Evolutionary conservation across 306 rosid genomes (phyloP).

Genomic region (Hippophae tibetana): DNA sequence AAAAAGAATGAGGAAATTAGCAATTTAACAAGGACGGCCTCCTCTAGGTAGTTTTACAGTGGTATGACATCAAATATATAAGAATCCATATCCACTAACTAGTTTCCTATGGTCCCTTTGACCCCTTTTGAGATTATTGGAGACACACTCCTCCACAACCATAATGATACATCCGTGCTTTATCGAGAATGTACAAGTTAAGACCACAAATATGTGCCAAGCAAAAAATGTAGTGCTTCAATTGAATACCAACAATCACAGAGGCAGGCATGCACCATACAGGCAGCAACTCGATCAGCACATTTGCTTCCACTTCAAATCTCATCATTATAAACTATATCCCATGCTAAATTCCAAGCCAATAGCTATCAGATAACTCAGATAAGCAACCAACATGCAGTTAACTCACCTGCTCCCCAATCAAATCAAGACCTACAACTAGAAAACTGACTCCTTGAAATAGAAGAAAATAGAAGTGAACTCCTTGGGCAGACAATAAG

Average conservation of each 20-base stretch:
- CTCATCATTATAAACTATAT: slow-evolving; percentile 4
- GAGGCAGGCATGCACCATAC: slow-evolving; percentile 11
- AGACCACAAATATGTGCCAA: slow-evolving; percentile 25
- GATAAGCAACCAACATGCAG: not conserved
- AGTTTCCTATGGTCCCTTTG: slow-evolving; percentile 5
- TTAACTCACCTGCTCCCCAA: slow-evolving; percentile 92
- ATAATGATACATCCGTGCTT: slow-evolving; percentile 28
- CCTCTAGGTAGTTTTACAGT: no score
- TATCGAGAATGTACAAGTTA: slow-evolving; percentile 23
- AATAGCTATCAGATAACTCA: slow-evolving; percentile 21
- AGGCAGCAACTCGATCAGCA: slow-evolving; percentile 13
- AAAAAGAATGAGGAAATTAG: no score
- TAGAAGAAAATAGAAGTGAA: slow-evolving; percentile 92
- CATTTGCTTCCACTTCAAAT: not conserved
- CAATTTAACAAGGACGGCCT: no score
- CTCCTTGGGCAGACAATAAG: slow-evolving; percentile 91
- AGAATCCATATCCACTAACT: slow-evolving; percentile 10
- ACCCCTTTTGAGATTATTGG: slow-evolving; percentile 12
- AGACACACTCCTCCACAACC: slow-evolving; percentile 23
- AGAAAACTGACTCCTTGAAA: slow-evolving; percentile 93
- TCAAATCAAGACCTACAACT: slow-evolving; percentile 91
- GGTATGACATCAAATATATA: slow-evolving; percentile 3
- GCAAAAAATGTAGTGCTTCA: slow-evolving; percentile 30
- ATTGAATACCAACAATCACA: slow-evolving; percentile 27
- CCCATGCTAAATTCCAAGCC: slow-evolving; percentile 4